Conservation (phyloP, 352 stramenopile genomes). For the Phytophthora rubi region DNA sequence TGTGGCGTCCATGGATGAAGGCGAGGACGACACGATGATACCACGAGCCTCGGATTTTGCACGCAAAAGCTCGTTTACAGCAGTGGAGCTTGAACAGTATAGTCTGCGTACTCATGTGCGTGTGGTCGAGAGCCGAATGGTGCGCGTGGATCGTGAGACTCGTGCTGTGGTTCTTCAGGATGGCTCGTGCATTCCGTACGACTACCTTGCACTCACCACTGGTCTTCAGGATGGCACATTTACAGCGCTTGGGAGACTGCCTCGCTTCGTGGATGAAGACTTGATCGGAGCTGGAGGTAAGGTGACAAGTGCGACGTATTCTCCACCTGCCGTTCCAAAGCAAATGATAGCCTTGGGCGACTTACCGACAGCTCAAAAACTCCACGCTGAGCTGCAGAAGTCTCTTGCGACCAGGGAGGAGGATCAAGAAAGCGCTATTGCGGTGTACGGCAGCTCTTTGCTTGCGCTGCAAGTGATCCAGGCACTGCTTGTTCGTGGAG, state of each 20-base stretch:
- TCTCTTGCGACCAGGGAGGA: conserved; percentile 2
- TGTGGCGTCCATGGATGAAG: conserved; percentile 39
- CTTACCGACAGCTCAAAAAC: conserved; percentile 23
- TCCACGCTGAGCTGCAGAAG: conserved; percentile 28
- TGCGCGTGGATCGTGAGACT: conserved; percentile 73
- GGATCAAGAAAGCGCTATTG: conserved; percentile 37
- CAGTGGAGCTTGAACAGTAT: conserved; percentile 58
- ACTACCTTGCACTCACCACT: conserved; percentile 80
- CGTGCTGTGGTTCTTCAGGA: conserved; percentile 82
- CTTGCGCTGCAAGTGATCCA: conserved; percentile 78
- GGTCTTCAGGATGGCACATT: conserved; percentile 71
- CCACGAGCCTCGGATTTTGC: conserved; percentile 49
- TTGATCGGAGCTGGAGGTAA: conserved; percentile 13
- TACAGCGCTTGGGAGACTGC: conserved; percentile 47
- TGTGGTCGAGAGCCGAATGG: conserved; percentile 64
- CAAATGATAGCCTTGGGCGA: conserved; percentile 40
- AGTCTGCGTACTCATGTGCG: conserved; percentile 68
- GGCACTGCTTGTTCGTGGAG: conserved; percentile 45
- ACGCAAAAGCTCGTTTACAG: conserved; percentile 50
- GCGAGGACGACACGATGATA: background rate
- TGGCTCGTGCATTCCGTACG: conserved; percentile 84
- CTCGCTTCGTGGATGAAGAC: conserved; percentile 53
- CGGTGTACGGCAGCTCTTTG: conserved; percentile 70
- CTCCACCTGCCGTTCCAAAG: conserved; percentile 26
- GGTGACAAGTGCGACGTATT: conserved; percentile 28